These are phyloP conservation scores for Noccaea bulbosa DNA, from an alignment of 345 rosid genomes.

Conservation along the genomic window DNA sequence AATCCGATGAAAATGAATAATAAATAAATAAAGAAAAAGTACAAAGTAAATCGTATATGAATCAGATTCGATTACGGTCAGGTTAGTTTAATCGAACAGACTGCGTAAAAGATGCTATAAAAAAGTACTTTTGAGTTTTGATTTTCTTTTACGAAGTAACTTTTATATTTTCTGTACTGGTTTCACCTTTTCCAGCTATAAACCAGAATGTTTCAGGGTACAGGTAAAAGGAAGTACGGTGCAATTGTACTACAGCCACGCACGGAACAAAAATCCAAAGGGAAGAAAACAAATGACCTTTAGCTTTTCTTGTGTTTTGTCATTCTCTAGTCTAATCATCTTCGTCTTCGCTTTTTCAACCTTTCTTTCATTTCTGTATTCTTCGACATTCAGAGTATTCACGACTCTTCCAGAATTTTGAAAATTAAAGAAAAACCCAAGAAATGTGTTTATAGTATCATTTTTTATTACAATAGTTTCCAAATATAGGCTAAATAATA, in stretches of 20 bases:
- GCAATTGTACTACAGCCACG: conserved; percentile 40
- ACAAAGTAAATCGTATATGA: neutral
- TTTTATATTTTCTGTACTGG: no score
- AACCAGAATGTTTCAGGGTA: neutral
- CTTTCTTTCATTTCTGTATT: neutral
- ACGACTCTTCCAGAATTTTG: neutral
- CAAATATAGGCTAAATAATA: conserved; percentile 9
- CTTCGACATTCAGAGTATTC: neutral
- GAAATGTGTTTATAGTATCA: no score
- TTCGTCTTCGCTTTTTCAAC: conserved; percentile 29
- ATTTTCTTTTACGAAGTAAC: conserved; percentile 7
- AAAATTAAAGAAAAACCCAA: neutral
- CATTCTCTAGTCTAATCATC: conserved; percentile 2
- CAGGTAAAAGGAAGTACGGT: conserved; percentile 38
- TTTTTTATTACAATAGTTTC: neutral
- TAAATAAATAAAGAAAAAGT: neutral
- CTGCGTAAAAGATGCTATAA: conserved; percentile 19
- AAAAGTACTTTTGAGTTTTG: conserved; percentile 2
- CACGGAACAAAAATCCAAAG: conserved; percentile 39
- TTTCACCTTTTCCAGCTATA: no score
- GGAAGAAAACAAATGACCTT: conserved; percentile 15
- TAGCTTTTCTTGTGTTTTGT: conserved; percentile 11
- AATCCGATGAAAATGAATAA: neutral
- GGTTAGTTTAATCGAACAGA: neutral
- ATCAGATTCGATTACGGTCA: neutral